Evolutionary conservation across 1,284 basidiomycete genomes (phyloP).

Genomic region (Fomitopsis schrenkii): DNA sequence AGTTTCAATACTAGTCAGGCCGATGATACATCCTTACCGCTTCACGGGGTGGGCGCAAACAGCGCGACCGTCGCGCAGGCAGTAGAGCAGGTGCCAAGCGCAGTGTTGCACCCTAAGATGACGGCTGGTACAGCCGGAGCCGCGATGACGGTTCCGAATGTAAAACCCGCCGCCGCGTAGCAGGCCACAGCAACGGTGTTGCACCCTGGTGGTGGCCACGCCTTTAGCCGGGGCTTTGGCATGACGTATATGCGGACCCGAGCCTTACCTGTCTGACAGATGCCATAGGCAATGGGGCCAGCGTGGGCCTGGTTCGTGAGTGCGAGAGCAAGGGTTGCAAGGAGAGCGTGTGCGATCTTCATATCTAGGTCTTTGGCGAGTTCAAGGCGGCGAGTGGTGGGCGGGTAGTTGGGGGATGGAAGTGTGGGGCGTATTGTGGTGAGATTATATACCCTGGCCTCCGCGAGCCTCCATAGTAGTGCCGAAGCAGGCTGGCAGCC

Average conservation of each 20-base stretch:
- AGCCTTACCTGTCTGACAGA: conserved; percentile 43
- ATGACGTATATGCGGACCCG: background rate
- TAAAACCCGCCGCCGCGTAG: conserved; percentile 48
- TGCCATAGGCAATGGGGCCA: conserved; percentile 39
- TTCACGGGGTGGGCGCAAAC: conserved; percentile 26
- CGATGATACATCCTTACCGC: background rate
- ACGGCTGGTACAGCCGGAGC: conserved; percentile 39
- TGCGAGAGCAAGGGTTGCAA: background rate
- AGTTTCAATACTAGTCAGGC: too few species aligned
- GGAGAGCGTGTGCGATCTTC: conserved; percentile 8
- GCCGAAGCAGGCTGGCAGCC: too few species aligned
- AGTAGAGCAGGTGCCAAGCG: conserved; percentile 36
- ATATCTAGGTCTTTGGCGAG: background rate
- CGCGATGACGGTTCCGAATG: conserved; percentile 41
- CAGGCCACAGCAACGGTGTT: conserved; percentile 48
- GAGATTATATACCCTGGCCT: too few species aligned
- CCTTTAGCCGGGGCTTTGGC: background rate
- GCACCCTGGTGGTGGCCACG: conserved; percentile 37
- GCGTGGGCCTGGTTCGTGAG: conserved; percentile 19
- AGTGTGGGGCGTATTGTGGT: too few species aligned
- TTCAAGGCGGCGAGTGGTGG: too few species aligned
- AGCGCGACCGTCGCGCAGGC: conserved; percentile 23
- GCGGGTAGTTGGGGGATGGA: too few species aligned
- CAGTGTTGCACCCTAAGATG: conserved; percentile 47
- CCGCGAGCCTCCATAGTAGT: too few species aligned